Conservation (phyloP, 208 protist genomes). For the Trypanosoma cruzi region DNA sequence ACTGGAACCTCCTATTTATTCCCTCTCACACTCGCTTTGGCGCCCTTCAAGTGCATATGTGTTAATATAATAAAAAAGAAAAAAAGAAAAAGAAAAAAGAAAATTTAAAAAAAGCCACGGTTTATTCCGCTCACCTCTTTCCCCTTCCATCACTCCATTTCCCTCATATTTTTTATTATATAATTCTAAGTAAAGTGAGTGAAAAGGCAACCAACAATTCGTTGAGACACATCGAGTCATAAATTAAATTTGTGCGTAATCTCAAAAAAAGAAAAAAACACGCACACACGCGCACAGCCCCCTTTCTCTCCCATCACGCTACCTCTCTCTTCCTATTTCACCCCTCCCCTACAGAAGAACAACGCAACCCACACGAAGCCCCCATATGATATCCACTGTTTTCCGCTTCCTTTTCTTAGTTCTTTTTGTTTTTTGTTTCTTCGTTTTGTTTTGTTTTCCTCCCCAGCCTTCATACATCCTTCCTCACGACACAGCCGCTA, state of each 20-base stretch:
- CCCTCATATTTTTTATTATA: background rate
- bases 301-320: background rate
- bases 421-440: no score
- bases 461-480: slow-evolving; percentile 1
- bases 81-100: background rate
- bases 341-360: background rate
- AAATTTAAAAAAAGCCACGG: background rate
- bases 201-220: background rate
- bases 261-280: background rate
- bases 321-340: background rate
- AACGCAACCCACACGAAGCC: background rate
- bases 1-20: background rate
- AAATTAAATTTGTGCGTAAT: no score
- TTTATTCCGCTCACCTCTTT: no score
- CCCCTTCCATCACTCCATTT: background rate
- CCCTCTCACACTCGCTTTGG: background rate
- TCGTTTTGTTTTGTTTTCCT: slow-evolving; percentile 2
- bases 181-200: background rate
- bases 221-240: no score
- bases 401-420: no score
- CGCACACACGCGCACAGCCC: background rate
- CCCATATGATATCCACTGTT: background rate
- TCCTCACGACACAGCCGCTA: background rate
- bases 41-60: background rate
- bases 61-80: background rate